A percentile compares a stretch with the other conserved stretches of the same genome.
phyloP scores from a whole-genome alignment of 2,329 filamentous ascomycete genomes.

The Penicillium rolfsii region DNA sequence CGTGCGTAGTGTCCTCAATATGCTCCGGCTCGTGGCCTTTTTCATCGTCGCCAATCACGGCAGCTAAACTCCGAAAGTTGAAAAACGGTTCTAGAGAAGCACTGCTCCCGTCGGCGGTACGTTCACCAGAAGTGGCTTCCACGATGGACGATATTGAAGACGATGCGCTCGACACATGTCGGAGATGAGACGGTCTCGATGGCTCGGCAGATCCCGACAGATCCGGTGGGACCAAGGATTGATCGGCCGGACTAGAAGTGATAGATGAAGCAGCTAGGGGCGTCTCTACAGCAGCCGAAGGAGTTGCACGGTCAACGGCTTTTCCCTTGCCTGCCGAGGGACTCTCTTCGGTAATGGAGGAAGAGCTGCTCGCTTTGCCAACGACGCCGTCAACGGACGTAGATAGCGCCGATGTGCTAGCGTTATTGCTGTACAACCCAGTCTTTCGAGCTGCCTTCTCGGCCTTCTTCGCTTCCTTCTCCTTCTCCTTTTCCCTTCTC shows the following conservation, averaged over 20 bases:
- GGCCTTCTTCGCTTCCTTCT: slow-evolving; percentile 80
- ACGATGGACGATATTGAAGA: slow-evolving; percentile 77
- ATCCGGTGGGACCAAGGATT: slow-evolving; percentile 30
- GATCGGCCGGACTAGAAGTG: slow-evolving; percentile 23
- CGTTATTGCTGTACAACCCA: slow-evolving; percentile 56
- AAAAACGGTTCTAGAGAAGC: slow-evolving; percentile 75
- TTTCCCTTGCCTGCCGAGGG: slow-evolving; percentile 65
- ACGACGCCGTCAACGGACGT: slow-evolving; percentile 39
- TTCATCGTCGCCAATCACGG: slow-evolving; percentile 74
- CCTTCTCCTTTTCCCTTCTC: slow-evolving; percentile 77
- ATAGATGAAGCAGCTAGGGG: slow-evolving; percentile 8
- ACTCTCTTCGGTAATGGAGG: slow-evolving; percentile 44
- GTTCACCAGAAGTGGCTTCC: slow-evolving; percentile 59
- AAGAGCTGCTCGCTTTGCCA: slow-evolving; percentile 43
- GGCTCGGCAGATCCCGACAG: slow-evolving; percentile 51
- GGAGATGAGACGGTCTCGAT: slow-evolving; percentile 69
- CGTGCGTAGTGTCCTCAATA: slow-evolving; percentile 39
- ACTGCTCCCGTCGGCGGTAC: slow-evolving; percentile 51
- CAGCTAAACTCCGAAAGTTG: slow-evolving; percentile 85
- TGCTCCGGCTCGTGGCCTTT: slow-evolving; percentile 47
- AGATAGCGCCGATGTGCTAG: slow-evolving; percentile 67
- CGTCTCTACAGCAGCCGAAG: slow-evolving; percentile 29
- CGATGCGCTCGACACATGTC: slow-evolving; percentile 84
- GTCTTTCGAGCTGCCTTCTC: slow-evolving; percentile 69
- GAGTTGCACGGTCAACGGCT: slow-evolving; percentile 61